These are phyloP conservation scores for Sporisorium exsertum DNA, from an alignment of 1,284 basidiomycete genomes.

Conservation along the genomic window DNA sequence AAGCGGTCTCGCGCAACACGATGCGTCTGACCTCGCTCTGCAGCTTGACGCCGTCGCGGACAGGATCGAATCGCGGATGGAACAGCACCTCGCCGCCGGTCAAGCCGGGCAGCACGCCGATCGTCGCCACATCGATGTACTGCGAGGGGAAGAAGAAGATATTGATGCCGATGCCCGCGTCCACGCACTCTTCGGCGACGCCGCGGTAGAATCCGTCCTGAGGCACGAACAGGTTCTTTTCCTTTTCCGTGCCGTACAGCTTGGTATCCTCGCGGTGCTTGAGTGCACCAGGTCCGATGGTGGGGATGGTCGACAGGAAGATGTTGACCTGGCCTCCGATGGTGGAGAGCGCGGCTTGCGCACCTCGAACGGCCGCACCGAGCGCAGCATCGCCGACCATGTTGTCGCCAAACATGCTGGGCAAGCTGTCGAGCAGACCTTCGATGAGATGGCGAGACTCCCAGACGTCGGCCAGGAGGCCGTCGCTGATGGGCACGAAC, in stretches of 20 bases:
- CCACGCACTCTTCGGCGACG: conserved; percentile 86
- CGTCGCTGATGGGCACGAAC: conserved; percentile 82
- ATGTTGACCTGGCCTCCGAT: conserved; percentile 87
- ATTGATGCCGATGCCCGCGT: conserved; percentile 89
- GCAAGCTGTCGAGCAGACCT: conserved; percentile 77
- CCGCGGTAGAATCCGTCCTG: conserved; percentile 83
- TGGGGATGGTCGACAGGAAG: conserved; percentile 84
- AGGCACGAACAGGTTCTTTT: conserved; percentile 82
- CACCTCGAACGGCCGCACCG: conserved; percentile 77
- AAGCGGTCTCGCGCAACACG: conserved; percentile 80
- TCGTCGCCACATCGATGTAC: conserved; percentile 87
- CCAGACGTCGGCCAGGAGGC: conserved; percentile 83
- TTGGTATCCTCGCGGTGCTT: conserved; percentile 77
- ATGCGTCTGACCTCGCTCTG: conserved; percentile 80
- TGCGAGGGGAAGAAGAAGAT: conserved; percentile 86
- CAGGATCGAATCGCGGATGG: conserved; percentile 86
- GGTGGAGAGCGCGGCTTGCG: conserved; percentile 78
- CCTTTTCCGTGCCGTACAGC: conserved; percentile 89
- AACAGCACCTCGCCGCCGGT: conserved; percentile 95
- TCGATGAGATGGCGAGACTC: conserved; percentile 78
- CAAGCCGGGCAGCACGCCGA: conserved; percentile 76
- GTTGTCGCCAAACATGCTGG: conserved; percentile 76
- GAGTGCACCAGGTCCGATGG: conserved; percentile 80
- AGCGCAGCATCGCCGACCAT: conserved; percentile 76
- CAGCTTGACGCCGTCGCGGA: conserved; percentile 78